These are phyloP conservation scores for Massariosphaeria phaeospora DNA, from an alignment of 495 filamentous ascomycete species.

Conservation along the genomic window DNA sequence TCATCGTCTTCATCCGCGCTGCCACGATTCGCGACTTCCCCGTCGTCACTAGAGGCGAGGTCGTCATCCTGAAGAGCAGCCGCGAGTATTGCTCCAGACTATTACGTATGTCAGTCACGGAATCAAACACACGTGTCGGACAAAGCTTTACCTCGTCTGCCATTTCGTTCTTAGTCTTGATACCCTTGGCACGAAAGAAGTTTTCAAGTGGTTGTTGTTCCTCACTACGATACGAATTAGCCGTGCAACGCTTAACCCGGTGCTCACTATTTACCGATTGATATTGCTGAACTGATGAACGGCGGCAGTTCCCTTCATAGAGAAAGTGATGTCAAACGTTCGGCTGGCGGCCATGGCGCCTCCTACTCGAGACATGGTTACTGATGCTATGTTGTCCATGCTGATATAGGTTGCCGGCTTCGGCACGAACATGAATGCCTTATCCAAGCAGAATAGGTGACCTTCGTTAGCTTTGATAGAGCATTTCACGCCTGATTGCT, in stretches of 20 bases:
- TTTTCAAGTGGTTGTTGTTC: slow-evolving; percentile 91
- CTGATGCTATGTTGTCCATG: slow-evolving; percentile 79
- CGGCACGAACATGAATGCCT: slow-evolving; percentile 97
- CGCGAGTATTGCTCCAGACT: slow-evolving; percentile 62
- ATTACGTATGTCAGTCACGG: slow-evolving; percentile 15
- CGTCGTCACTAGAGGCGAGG: slow-evolving; percentile 79
- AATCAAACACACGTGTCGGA: background rate
- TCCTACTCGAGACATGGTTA: slow-evolving; percentile 93
- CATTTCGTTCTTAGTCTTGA: slow-evolving; percentile 97
- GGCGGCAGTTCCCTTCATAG: slow-evolving; percentile 68
- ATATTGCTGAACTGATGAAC: slow-evolving; percentile 98
- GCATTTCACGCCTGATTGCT: slow-evolving; percentile 94
- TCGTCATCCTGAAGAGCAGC: slow-evolving; percentile 75
- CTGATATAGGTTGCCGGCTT: slow-evolving; percentile 96
- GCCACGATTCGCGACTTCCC: slow-evolving; percentile 66
- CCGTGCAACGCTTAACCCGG: background rate
- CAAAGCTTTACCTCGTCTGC: slow-evolving; percentile 54
- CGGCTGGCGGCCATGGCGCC: slow-evolving; percentile 89
- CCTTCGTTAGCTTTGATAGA: slow-evolving; percentile 99
- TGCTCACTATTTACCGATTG: slow-evolving; percentile 61
- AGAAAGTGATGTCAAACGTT: slow-evolving; percentile 94
- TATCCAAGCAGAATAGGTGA: slow-evolving; percentile 93
- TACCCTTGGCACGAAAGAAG: slow-evolving; percentile 88
- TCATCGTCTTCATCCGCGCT: slow-evolving; percentile 95
- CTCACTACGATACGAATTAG: slow-evolving; percentile 52